These are phyloP conservation scores for Aureoboletus auriporus DNA, from an alignment of 768 basidiomycete genomes.

Conservation along the genomic window DNA sequence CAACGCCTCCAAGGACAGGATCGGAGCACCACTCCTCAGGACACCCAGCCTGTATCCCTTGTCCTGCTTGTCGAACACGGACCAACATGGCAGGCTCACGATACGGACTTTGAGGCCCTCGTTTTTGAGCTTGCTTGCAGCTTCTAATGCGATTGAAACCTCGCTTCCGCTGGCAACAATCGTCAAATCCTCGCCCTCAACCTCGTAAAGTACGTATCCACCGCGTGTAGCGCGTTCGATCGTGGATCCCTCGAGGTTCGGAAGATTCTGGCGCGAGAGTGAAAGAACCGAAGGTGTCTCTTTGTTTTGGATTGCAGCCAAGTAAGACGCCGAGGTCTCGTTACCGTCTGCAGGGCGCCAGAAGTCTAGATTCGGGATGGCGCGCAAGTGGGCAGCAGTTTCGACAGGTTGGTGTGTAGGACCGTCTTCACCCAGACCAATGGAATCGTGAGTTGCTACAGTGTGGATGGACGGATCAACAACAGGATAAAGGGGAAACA, in stretches of 20 bases:
- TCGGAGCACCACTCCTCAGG: constrained; percentile 83
- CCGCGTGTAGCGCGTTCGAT: constrained; percentile 82
- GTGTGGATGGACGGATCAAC: background rate
- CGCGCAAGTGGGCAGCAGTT: constrained; percentile 81
- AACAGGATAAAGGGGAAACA: background rate
- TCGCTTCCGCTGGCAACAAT: constrained; percentile 90
- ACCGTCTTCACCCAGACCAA: constrained; percentile 90
- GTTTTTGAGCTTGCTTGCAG: constrained; percentile 71
- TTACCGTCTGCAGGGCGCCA: constrained; percentile 95
- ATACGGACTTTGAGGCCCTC: constrained; percentile 79
- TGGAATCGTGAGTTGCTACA: constrained; percentile 89
- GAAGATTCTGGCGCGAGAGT: constrained; percentile 86
- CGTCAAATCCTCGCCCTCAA: constrained; percentile 72
- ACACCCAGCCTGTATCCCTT: constrained; percentile 79
- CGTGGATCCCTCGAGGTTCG: constrained; percentile 84
- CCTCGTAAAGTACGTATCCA: constrained; percentile 88
- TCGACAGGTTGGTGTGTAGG: constrained; percentile 96
- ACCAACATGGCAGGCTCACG: constrained; percentile 88
- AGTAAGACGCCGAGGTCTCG: constrained; percentile 93
- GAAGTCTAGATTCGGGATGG: constrained; percentile 88
- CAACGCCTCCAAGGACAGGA: constrained; percentile 86
- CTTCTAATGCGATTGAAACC: constrained; percentile 83
- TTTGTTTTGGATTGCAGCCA: constrained; percentile 68
- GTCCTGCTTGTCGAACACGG: constrained; percentile 80
- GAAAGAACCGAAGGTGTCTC: constrained; percentile 81